phyloP scores from a whole-genome alignment of 257 asterid species.

The Oldenlandia corymbosa region DNA sequence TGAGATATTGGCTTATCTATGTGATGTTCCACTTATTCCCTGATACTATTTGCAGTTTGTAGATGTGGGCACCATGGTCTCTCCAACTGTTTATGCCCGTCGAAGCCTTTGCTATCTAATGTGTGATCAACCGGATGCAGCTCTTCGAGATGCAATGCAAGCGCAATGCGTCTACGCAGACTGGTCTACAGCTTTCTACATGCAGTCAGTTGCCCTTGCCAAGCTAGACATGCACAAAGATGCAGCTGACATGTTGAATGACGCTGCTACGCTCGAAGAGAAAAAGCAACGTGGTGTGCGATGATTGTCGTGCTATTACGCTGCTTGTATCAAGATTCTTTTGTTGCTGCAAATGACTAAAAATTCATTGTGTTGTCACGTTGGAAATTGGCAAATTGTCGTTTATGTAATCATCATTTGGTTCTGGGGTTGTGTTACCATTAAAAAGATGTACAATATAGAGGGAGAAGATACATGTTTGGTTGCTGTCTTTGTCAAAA shows the following conservation, averaged over 20 bases:
- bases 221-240: slow-evolving; percentile 96
- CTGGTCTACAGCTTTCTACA: slow-evolving; percentile 95
- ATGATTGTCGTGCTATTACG: slow-evolving; percentile 26
- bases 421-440: slow-evolving; percentile 34
- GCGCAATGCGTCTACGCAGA: slow-evolving; percentile 87
- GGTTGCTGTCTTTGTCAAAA: slow-evolving; percentile 24
- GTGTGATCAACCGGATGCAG: slow-evolving; percentile 97
- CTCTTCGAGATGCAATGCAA: slow-evolving; percentile 98
- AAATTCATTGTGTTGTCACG: slow-evolving; percentile 16
- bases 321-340: slow-evolving; percentile 9
- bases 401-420: too few species aligned
- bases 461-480: slow-evolving; percentile 22
- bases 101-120: slow-evolving; percentile 86
- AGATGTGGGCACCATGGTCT: slow-evolving; percentile 94
- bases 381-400: slow-evolving; percentile 21
- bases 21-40: too few species aligned
- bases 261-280: slow-evolving; percentile 80
- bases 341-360: slow-evolving; percentile 23
- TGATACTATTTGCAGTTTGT: slow-evolving; percentile 52
- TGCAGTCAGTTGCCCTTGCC: slow-evolving; percentile 96
- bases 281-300: slow-evolving; percentile 63
- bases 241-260: slow-evolving; percentile 95
- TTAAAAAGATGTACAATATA: slow-evolving; percentile 40
- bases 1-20: not conserved
- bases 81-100: slow-evolving; percentile 94